These are phyloP conservation scores for Penicillium sp. DNA, from an alignment of 2,329 filamentous ascomycete genomes.

Conservation along the genomic window DNA sequence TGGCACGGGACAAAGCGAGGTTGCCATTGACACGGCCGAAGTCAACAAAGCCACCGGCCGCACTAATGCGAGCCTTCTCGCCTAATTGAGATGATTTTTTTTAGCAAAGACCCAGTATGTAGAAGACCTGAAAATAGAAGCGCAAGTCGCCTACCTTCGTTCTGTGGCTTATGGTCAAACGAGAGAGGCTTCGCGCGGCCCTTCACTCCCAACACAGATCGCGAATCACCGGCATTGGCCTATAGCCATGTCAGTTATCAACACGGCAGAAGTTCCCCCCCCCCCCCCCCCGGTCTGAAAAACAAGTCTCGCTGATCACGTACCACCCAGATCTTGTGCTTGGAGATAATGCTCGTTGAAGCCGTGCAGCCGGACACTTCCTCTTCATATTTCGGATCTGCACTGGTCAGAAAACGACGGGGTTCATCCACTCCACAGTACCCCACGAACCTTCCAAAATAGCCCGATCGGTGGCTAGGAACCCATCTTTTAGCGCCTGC, in stretches of 20 bases:
- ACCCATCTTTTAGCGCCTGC: conserved; percentile 94
- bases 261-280: background rate
- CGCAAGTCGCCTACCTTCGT: conserved; percentile 62
- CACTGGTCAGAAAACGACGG: background rate
- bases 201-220: conserved; percentile 92
- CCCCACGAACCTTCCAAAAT: conserved; percentile 76
- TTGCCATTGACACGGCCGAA: conserved; percentile 98
- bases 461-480: conserved; percentile 89
- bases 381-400: conserved; percentile 94
- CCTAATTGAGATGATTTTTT: conserved; percentile 50
- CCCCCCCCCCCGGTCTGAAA: too few relatives aligned
- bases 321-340: conserved; percentile 92
- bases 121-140: too few relatives aligned
- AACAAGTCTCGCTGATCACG: conserved; percentile 39
- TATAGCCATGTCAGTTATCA: conserved; percentile 39
- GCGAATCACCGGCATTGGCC: conserved; percentile 96
- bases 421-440: background rate
- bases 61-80: conserved; percentile 92
- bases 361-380: conserved; percentile 98
- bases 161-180: conserved; percentile 99
- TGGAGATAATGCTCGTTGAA: conserved; percentile 80
- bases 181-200: conserved; percentile 94
- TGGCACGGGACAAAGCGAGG: conserved; percentile 88
- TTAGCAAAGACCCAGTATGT: too few relatives aligned
- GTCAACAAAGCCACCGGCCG: conserved; percentile 94